These are phyloP conservation scores for Tetragonia tetragonoides DNA, from an alignment of 148 eudicot species.

Conservation along the genomic window DNA sequence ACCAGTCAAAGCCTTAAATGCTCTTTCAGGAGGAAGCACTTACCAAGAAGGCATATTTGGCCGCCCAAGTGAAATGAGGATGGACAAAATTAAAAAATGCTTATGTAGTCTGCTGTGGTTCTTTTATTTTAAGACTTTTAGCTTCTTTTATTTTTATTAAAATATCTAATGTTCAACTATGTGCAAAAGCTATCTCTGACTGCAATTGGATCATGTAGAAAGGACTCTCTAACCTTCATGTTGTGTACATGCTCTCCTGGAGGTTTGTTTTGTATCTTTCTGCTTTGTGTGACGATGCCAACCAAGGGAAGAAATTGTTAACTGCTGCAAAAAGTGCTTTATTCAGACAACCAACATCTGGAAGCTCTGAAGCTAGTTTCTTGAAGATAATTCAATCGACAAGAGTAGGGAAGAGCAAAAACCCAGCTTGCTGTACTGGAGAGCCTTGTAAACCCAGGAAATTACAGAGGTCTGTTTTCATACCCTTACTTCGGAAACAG, in stretches of 20 bases:
- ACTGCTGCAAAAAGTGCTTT: slow-evolving; percentile 55
- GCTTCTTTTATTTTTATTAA: too few relatives aligned
- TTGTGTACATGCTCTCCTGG: slow-evolving; percentile 25
- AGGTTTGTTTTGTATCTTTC: slow-evolving; percentile 87
- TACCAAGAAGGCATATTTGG: too few relatives aligned
- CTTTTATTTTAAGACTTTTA: background rate
- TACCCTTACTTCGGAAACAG: too few relatives aligned
- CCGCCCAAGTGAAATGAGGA: background rate
- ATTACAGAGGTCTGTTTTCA: slow-evolving; percentile 45
- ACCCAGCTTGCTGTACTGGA: slow-evolving; percentile 74
- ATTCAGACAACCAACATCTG: slow-evolving; percentile 39
- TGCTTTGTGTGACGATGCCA: slow-evolving; percentile 56
- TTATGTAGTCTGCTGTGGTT: background rate
- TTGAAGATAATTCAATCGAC: slow-evolving; percentile 31
- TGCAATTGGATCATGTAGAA: slow-evolving; percentile 4
- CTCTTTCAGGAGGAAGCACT: background rate
- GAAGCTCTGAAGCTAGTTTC: slow-evolving; percentile 30
- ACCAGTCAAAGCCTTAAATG: background rate
- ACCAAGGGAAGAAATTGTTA: slow-evolving; percentile 60
- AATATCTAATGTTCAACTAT: background rate
- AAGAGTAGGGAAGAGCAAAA: slow-evolving; percentile 35
- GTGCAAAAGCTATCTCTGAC: slow-evolving; percentile 1
- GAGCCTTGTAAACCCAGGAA: slow-evolving; percentile 65
- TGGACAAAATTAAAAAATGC: background rate
- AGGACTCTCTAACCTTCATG: slow-evolving; percentile 1